These are phyloP conservation scores for Epicoccum nigrum DNA, from an alignment of 2,329 filamentous ascomycete genomes.

Conservation along the genomic window DNA sequence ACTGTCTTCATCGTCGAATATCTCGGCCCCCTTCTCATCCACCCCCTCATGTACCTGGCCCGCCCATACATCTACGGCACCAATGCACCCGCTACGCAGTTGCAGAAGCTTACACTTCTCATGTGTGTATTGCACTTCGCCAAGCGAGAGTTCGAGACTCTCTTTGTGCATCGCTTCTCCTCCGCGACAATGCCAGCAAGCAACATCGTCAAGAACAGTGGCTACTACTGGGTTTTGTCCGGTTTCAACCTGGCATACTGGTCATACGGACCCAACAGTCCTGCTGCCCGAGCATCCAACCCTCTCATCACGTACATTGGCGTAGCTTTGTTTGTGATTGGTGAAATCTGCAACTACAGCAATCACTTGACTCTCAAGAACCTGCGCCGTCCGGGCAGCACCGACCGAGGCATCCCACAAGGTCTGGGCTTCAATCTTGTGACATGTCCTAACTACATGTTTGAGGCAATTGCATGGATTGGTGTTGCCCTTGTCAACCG, in stretches of 20 bases:
- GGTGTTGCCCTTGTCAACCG: slow-evolving; percentile 81
- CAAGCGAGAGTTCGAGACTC: slow-evolving; percentile 93
- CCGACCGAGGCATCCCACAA: slow-evolving; percentile 83
- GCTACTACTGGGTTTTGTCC: slow-evolving; percentile 89
- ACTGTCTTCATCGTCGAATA: slow-evolving; percentile 97
- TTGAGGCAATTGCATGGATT: slow-evolving; percentile 85
- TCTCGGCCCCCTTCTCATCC: slow-evolving; percentile 86
- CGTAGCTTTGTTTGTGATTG: slow-evolving; percentile 73
- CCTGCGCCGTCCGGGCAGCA: slow-evolving; percentile 76
- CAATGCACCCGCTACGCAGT: slow-evolving; percentile 62
- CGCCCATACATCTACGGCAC: slow-evolving; percentile 74
- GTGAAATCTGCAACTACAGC: slow-evolving; percentile 79
- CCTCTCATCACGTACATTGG: slow-evolving; percentile 62
- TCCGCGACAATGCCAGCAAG: slow-evolving; percentile 87
- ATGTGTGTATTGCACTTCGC: slow-evolving; percentile 84
- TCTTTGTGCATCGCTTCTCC: slow-evolving; percentile 95
- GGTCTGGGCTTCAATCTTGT: slow-evolving; percentile 86
- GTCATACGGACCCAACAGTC: slow-evolving; percentile 78
- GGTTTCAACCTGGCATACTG: slow-evolving; percentile 83
- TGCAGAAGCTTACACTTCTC: slow-evolving; percentile 74
- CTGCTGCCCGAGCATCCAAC: slow-evolving; percentile 63
- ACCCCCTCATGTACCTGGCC: slow-evolving; percentile 72
- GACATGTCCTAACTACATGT: slow-evolving; percentile 97
- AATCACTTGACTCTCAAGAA: slow-evolving; percentile 80
- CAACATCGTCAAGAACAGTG: slow-evolving; percentile 95